A percentile compares a stretch with the other conserved stretches of the same genome.
These are phyloP conservation scores for Blastocladiella britannica DNA, from an alignment of 192 early-diverging fungal genomes.

Conservation along the genomic window DNA sequence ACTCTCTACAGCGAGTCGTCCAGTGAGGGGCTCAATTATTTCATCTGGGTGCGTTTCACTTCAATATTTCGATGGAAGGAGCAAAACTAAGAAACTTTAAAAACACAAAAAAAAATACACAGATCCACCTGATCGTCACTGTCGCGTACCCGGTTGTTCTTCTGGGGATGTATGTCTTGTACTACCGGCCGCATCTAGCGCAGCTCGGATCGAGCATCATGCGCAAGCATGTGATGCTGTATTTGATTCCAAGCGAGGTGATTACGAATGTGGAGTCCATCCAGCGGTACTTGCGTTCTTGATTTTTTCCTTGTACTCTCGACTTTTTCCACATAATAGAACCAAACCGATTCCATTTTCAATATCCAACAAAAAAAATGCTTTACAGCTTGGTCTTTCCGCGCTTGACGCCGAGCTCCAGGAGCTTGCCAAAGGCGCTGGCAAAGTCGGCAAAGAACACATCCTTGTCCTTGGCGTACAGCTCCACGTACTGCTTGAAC, in stretches of 20 bases:
- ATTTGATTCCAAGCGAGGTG: neutral
- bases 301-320: too few species aligned
- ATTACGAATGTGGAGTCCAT: neutral
- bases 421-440: conserved; percentile 58
- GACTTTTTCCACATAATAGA: too few species aligned
- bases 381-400: conserved; percentile 3
- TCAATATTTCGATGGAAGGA: too few species aligned
- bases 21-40: neutral
- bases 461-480: conserved; percentile 67
- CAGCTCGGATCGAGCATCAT: neutral
- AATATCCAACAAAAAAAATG: neutral
- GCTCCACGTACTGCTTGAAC: conserved; percentile 54
- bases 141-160: neutral
- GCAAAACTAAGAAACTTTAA: too few species aligned
- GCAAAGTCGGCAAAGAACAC: conserved; percentile 84
- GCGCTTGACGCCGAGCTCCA: conserved; percentile 56
- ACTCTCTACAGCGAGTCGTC: neutral
- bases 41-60: too few species aligned
- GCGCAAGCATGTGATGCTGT: neutral
- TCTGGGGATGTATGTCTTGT: neutral
- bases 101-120: too few species aligned
- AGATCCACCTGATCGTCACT: neutral
- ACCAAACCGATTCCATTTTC: too few species aligned
- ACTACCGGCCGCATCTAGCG: neutral
- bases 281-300: neutral